Evolutionary conservation across 345 rosid species (phyloP), one percentile per base, ranked within the genome.

Genomic region (Barbarea vulgaris): DNA sequence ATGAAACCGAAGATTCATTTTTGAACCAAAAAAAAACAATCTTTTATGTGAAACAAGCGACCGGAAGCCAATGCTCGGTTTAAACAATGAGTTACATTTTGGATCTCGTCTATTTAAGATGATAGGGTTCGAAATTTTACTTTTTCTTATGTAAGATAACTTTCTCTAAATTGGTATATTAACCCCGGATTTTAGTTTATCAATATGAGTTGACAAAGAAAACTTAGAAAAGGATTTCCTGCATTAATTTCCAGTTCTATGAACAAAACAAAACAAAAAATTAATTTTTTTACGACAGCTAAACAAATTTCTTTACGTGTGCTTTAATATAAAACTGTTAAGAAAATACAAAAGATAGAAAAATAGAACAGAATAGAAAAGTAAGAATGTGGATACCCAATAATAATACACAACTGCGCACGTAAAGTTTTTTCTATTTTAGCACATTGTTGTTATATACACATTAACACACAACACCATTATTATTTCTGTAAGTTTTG

Each of bases 361-460:
- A 50, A 15, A 15, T 24, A 66, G 1, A 52, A 36, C 33, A 11
- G 34, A 11, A 34, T 6, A 36, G 25, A n/a, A 53, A 36, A 36
- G 18, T 30, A 4, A 69, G 64, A 55, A 68, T 37, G 28, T 68
- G 51, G 60, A 68, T 54, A 64, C 17, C n/a, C n/a, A n/a, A 64
- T 17, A 64, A 11, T n/a, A 27, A 63, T 46, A 31, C 42, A 36
- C 36, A 67, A 9, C 47, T 66, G 13, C 17, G 25, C 7, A 1
- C 42, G 37, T 5, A 9, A 33, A 33, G 8, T 1, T 33, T 1
- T 33, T 33, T 33, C 37, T 34, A 9, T 34, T 34, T 34, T 34
- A 67, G 10, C 15, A 67, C 3, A 22, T 6, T 34, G 42, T 6
- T 34, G 42, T 48, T 47, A 30, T 6, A 42, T 12, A 22, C 30